Base-by-base conservation (phyloP, 257 asterid species). In the Solanum dulcamara region DNA sequence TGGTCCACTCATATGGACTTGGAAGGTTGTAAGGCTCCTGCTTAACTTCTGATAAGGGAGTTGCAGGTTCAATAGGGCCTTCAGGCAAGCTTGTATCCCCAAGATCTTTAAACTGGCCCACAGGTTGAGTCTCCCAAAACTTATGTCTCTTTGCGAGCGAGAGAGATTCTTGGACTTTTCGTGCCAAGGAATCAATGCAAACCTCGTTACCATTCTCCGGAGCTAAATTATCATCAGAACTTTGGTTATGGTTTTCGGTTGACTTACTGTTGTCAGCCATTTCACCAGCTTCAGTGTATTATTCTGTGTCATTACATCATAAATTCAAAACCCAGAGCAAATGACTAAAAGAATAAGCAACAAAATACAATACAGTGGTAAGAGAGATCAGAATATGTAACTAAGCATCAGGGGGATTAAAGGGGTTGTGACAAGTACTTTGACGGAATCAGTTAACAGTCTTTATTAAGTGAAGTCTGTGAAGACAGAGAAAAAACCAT, bases 91-190 rank as follows among this genome's bases (percentile, higher is more conserved):
- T 90, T 15, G 92, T 20, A 75, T 91, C 91, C 20, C 97, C 97
- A 9, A 93, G 92, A 88, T 95, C 99, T 91, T 91, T 94, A 88
- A 95, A 95, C 85, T 95, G 98, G 26, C 96, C 97, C 44, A 95
- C 99, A 3, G 98, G 99, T 57, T 95, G 99, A 14, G 97, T 93
- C 88, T 95, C 99, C 99, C 99, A 95, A 85, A 95, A 95, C 81
- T 91, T 95, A 68, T 95, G 98, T 87, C 87, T 87, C 91, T 91
- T 93, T 18, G 94, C 89, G 57, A 92, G 92, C 2, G 98, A 92
- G 53, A 91, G 91, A 32, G 98, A 92, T 86, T 92, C 97, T 88
- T 92, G 98, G 75, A 91, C 93, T 88, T 88, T 84, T 87, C 87
- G 89, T 50, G 94, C 91, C 81, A 94, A 86, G 57, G 91, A 90